Evolutionary conservation across 1,284 basidiomycete species (phyloP), one percentile per base, ranked within the genome.

Genomic region (Mycena citricolor): DNA sequence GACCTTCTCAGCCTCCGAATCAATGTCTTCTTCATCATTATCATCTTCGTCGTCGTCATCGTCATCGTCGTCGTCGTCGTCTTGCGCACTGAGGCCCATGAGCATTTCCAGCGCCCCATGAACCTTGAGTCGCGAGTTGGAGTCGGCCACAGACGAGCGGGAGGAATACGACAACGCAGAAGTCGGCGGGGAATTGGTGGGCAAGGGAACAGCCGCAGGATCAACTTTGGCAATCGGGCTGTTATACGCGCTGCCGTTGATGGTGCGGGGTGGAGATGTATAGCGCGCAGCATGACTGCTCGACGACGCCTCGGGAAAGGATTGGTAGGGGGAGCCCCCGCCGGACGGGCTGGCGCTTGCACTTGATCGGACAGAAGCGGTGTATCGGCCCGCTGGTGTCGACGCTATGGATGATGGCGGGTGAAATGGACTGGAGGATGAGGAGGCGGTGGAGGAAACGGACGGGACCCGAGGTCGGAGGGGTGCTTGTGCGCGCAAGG

Each of bases 111-210:
- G 49, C 5, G 67, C 66, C 2, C 59, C 52, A n/a, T n/a, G n/a
- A n/a, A n/a, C n/a, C n/a, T n/a, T n/a, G n/a, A n/a, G n/a, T 32
- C 47, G 46, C 39, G 47, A 36, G 32, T 17, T 43, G 13, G 35
- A 17, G 34, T 38, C 39, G 22, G 32, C 29, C 16, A 32, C 17
- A 3, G 81, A 83, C 3, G 83, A 86, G 14, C 68, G 73, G 1
- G 86, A 86, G 14, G 86, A 88, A 54, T 81, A 77, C 0, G 86
- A 89, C 12, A 88, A 48, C 0, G 79, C 70, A 14, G 86, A 89
- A 25, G 70, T 65, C 0, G 85, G 81, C 8, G 86, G 86, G 2
- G 86, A 88, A 49, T 79, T 71, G 1, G 81, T 74, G 5, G 82
- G 79, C 4, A 81, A 64, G 21, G 79, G 79, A 44, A 81, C 71